Evolutionary conservation across 129 eudicot genomes (phyloP), one percentile per base, ranked within the genome.

Genomic region (Scalesia atractyloides): DNA sequence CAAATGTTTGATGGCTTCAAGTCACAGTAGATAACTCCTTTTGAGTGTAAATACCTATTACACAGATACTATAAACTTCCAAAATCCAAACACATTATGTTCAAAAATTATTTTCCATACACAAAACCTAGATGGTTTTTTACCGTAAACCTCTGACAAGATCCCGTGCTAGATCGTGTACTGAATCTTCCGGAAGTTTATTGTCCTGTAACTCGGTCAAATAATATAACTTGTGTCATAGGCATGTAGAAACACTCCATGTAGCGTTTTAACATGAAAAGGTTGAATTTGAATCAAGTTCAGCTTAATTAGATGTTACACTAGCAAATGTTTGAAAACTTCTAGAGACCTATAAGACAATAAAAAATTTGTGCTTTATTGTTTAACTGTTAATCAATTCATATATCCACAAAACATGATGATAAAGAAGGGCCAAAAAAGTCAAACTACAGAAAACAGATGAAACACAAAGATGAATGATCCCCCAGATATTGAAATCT

Each of bases 111-210:
- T 71, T 44, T 26, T 51, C 26, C 18, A 26, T 52, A 30, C 64
- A 52, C 64, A 18, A 69, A 67, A 72, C 73, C 70, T 69, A 79
- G 20, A 53, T 60, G 46, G 75, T 54, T 68, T 79, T 89, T 83
- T 90, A 95, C 99, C 84, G 89, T 74, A 90, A 84, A 69, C 96
- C 99, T 83, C 67, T 81, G 26, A 90, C 89, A 77, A 95, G 89
- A 83, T 73, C 99, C 50, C 72, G 78, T 43, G 96, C 99, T 71
- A 95, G 81, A 80, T 95, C 97, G 66, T 88, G 96, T 76, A 95
- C 81, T 11, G 99, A 95, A 64, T 95, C 99, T 84, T 95, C 97
- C 1, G 99, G 99, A 68, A 95, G 94, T 84, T 86, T 84, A 48
- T 74, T 79, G 70, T 95, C 99, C 99, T 95, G 87, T 76, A 82